A percentile compares a stretch with the other conserved stretches of the same genome.
Evolutionary conservation across 768 basidiomycete genomes (phyloP).

Genomic region (Gloeopeniophorella convolvens): DNA sequence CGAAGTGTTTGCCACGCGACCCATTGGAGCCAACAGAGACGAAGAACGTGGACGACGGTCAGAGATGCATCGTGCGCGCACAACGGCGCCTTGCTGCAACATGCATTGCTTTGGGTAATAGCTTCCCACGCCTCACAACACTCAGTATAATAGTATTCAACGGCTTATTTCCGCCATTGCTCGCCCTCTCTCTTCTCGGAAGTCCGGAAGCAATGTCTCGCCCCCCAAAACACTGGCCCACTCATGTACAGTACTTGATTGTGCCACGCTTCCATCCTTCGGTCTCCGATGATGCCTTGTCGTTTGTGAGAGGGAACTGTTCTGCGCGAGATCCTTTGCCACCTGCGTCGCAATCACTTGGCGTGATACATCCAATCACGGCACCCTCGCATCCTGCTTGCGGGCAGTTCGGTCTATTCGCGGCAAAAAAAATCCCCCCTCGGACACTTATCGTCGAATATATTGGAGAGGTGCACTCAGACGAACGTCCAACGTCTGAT

Average conservation of each 20-base stretch:
- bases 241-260: slow-evolving; percentile 47
- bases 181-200: not conserved
- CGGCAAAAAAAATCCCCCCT: slow-evolving; percentile 60
- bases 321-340: slow-evolving; percentile 3
- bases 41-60: slow-evolving; percentile 7
- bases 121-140: slow-evolving; percentile 9
- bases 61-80: slow-evolving; percentile 7
- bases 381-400: slow-evolving; percentile 52
- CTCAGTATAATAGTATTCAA: no score
- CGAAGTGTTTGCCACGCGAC: slow-evolving; percentile 65
- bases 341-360: slow-evolving; percentile 26
- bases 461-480: slow-evolving; percentile 76
- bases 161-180: not conserved
- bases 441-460: slow-evolving; percentile 73
- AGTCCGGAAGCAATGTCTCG: not conserved
- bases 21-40: slow-evolving; percentile 41
- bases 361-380: slow-evolving; percentile 53
- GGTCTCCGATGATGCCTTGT: slow-evolving; percentile 38
- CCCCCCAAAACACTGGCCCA: slow-evolving; percentile 43
- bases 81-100: no score
- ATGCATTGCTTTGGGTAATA: slow-evolving; percentile 4
- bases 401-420: slow-evolving; percentile 80
- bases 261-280: slow-evolving; percentile 51
- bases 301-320: slow-evolving; percentile 15
- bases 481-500: slow-evolving; percentile 66